Evolutionary conservation across 202 grass and related monocot genomes (phyloP), one percentile per base, ranked within the genome.

Genomic region (Bolboschoenoplectus hybrid): DNA sequence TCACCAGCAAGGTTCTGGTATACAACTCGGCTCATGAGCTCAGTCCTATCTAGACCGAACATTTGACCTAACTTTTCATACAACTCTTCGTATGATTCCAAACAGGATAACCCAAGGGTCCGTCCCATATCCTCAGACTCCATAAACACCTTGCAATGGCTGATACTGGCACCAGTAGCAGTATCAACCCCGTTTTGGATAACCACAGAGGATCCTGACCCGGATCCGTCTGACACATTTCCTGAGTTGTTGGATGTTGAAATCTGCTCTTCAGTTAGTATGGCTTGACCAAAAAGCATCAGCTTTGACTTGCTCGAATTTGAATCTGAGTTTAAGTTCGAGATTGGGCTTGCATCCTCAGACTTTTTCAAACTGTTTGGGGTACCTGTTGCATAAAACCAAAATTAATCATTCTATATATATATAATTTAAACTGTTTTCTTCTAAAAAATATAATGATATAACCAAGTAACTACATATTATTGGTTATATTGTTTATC

Each of bases 101-200:
- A 77, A 63, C 62, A 88, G 45, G 88, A 88, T 16, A 97, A 89
- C 6, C 95, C 95, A 0, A 97, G 88, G 82, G 87, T 97, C 75
- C 91, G 88, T 51, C 95, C 95, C 44, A 97, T 82, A 87, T 92
- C 77, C 64, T 95, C 95, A 6, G 89, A 92, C 81, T 97, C 91
- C 52, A 91, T 88, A 55, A 91, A 97, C 66, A 93, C 92, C 86
- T 94, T 94, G 82, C 95, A 94, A 84, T 91, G 89, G 3, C 91
- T 89, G 10, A 47, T 82, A 36, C 45, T 67, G 86, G 45, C 76
- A 91, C 89, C 81, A 52, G 44, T 67, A 49, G 63, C 81, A 35
- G 81, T 84, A 56, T 84, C 63, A 7, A 88, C 85, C 26, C 91
- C 91, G 35, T 88, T 90, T 84, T 91, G 80, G 81, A 79, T 91